These are phyloP conservation scores for Mortierella antarctica DNA, from an alignment of 192 early-diverging fungal genomes.

Conservation along the genomic window DNA sequence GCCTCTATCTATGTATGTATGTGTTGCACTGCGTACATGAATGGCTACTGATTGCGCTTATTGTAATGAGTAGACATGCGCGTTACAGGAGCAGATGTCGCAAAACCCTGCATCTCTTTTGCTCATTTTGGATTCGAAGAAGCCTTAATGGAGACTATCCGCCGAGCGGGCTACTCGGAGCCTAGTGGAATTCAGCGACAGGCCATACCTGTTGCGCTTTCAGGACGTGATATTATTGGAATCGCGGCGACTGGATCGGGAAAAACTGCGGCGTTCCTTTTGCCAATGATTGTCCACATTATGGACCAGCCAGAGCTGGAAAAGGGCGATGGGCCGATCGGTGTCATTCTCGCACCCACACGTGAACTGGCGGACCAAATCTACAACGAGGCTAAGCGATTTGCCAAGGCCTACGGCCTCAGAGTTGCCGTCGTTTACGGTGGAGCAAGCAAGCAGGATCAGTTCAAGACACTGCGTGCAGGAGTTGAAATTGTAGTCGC, in stretches of 20 bases:
- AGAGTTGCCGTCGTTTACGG: constrained; percentile 79
- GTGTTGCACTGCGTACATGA: not conserved
- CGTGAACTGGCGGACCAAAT: constrained; percentile 85
- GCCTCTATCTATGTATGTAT: not conserved
- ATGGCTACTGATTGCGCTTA: not conserved
- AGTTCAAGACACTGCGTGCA: constrained; percentile 81
- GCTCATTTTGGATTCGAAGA: constrained; percentile 89
- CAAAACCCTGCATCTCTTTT: constrained; percentile 85
- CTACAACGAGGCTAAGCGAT: constrained; percentile 81
- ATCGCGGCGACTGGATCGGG: constrained; percentile 90
- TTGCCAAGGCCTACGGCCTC: constrained; percentile 79
- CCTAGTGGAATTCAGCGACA: constrained; percentile 85
- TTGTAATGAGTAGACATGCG: constrained; percentile 60
- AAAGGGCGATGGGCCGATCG: constrained; percentile 84
- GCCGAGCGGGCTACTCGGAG: constrained; percentile 72
- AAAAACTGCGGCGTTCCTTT: constrained; percentile 86
- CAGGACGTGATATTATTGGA: constrained; percentile 86
- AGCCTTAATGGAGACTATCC: constrained; percentile 67
- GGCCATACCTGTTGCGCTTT: constrained; percentile 79
- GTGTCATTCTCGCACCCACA: constrained; percentile 81
- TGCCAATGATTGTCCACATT: constrained; percentile 87
- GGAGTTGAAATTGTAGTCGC: constrained; percentile 85
- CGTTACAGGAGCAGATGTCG: constrained; percentile 70
- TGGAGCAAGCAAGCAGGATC: constrained; percentile 84
- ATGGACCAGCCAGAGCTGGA: constrained; percentile 85